Evolutionary conservation across 768 basidiomycete species (phyloP).

Genomic region (Butyriboletus loyo): DNA sequence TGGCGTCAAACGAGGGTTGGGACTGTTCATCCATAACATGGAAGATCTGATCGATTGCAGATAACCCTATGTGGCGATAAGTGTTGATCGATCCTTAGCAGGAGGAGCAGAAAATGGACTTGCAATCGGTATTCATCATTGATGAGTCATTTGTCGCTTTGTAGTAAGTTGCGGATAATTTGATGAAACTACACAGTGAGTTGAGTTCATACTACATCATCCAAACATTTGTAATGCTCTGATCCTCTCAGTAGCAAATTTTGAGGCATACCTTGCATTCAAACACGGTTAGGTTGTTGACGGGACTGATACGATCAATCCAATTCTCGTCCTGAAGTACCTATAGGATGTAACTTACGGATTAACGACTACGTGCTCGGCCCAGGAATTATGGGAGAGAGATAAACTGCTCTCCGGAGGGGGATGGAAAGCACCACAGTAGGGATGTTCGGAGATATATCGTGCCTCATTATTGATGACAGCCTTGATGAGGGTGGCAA

Average conservation of each 20-base stretch:
- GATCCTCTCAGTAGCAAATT: not conserved
- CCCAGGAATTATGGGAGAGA: slow-evolving; percentile 66
- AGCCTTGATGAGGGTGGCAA: slow-evolving; percentile 70
- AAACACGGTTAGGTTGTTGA: slow-evolving; percentile 68
- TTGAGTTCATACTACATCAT: slow-evolving; percentile 67
- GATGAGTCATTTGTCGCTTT: slow-evolving; percentile 67
- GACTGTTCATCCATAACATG: slow-evolving; percentile 77
- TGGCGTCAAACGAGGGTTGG: slow-evolving; percentile 60
- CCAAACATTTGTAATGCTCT: not conserved
- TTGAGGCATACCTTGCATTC: slow-evolving; percentile 66
- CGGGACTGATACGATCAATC: slow-evolving; percentile 42
- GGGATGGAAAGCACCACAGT: slow-evolving; percentile 81
- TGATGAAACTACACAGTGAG: slow-evolving; percentile 75
- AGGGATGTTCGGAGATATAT: slow-evolving; percentile 69
- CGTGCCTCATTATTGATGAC: slow-evolving; percentile 79
- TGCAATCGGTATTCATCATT: slow-evolving; percentile 70
- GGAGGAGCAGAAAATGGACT: slow-evolving; percentile 16
- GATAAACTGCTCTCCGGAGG: slow-evolving; percentile 69
- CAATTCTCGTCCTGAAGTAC: not conserved
- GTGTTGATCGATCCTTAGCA: not conserved
- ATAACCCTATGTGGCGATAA: slow-evolving; percentile 46
- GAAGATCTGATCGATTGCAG: slow-evolving; percentile 69
- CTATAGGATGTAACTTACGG: slow-evolving; percentile 49
- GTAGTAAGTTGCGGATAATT: slow-evolving; percentile 72
- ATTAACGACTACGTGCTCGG: slow-evolving; percentile 65